Evolutionary conservation across 169 alveolate species (phyloP).

Genomic region (Plasmodium fragile): DNA sequence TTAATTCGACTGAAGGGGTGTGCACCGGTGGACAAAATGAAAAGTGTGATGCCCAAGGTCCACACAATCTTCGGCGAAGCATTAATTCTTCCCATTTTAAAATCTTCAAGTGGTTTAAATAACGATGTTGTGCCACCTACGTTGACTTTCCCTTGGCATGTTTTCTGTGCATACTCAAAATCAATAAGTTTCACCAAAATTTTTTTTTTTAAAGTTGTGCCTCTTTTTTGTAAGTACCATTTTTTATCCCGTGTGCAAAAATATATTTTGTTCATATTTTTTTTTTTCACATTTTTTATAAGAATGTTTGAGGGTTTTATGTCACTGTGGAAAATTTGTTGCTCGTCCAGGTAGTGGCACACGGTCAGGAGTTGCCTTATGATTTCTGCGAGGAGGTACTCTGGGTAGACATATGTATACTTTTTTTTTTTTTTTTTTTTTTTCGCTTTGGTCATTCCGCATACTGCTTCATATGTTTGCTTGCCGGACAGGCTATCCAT

Average conservation of each 20-base stretch:
- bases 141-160: constrained; percentile 16
- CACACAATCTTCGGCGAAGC: constrained; percentile 39
- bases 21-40: constrained; percentile 41
- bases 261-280: constrained; percentile 30
- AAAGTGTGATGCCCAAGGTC: constrained; percentile 54
- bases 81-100: constrained; percentile 32
- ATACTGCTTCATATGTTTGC: background rate
- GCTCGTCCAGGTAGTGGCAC: constrained; percentile 16
- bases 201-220: constrained; percentile 21
- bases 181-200: constrained; percentile 36
- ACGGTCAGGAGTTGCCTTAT: constrained; percentile 38
- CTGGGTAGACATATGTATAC: constrained; percentile 21
- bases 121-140: constrained; percentile 66
- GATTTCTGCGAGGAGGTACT: constrained; percentile 58
- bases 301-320: constrained; percentile 71
- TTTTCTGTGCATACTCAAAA: constrained; percentile 47
- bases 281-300: constrained; percentile 27
- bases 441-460: background rate
- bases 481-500: too few species aligned
- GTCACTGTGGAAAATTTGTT: constrained; percentile 40
- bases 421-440: background rate
- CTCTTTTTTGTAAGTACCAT: constrained; percentile 34
- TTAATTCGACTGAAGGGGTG: constrained; percentile 53
- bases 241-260: constrained; percentile 18
- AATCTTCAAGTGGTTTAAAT: constrained; percentile 60